phyloP scores from a whole-genome alignment of 1,284 basidiomycete genomes.

The Trametes sp. region DNA sequence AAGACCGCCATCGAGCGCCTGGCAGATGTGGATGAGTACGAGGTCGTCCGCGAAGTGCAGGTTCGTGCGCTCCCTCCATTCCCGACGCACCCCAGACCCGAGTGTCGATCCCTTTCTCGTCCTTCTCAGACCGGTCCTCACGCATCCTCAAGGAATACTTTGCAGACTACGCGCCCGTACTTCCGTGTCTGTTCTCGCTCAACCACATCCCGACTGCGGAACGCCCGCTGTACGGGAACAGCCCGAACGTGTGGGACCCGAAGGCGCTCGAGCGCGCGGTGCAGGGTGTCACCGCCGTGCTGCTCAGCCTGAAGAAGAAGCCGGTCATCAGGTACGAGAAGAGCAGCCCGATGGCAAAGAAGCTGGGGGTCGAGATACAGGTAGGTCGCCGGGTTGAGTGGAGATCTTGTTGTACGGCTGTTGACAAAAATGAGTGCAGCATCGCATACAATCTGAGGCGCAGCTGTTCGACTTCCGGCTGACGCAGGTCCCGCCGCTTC shows the following conservation, averaged over 20 bases:
- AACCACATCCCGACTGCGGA: conserved; percentile 75
- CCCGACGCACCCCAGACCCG: no score
- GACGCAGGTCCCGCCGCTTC: conserved; percentile 77
- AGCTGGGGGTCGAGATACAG: conserved; percentile 87
- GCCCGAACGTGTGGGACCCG: conserved; percentile 71
- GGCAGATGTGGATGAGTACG: conserved; percentile 95
- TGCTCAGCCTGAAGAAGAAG: conserved; percentile 96
- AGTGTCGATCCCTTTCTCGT: neutral
- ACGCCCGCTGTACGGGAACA: conserved; percentile 74
- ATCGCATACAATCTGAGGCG: conserved; percentile 75
- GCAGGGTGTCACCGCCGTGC: conserved; percentile 85
- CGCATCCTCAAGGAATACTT: conserved; percentile 82
- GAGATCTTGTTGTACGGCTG: no score
- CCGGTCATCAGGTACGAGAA: conserved; percentile 94
- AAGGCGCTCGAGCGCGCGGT: conserved; percentile 82
- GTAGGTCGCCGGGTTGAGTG: conserved; percentile 57
- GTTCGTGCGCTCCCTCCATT: conserved; percentile 51
- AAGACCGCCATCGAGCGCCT: conserved; percentile 94
- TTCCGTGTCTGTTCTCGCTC: conserved; percentile 90
- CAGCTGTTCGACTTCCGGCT: conserved; percentile 80
- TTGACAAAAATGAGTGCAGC: conserved; percentile 56
- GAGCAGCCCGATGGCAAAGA: conserved; percentile 92
- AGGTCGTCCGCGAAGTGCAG: conserved; percentile 97
- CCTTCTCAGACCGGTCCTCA: conserved; percentile 23
- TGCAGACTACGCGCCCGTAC: conserved; percentile 90